Percentiles rank a stretch among this genome's conserved stretches.
Conservation (phyloP, 148 eudicot genomes). For the Rhododendron kiyosumense region DNA sequence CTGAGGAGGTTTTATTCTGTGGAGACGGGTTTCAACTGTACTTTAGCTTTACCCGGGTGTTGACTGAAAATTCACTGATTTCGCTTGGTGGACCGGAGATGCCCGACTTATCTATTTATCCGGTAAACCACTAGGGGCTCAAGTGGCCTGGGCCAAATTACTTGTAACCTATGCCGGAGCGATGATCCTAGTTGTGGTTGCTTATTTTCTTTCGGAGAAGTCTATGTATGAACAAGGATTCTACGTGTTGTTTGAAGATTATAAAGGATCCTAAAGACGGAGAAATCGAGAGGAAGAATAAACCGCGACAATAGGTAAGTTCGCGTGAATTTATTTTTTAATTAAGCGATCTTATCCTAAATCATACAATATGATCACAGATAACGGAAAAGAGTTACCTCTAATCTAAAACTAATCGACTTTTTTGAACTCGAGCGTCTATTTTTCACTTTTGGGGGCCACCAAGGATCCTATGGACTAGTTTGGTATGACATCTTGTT, state of each 20-base stretch:
- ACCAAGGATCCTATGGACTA: background rate
- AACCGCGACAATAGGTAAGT: background rate
- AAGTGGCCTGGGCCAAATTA: background rate
- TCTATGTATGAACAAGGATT: background rate
- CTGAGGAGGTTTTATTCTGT: background rate
- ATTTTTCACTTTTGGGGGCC: background rate
- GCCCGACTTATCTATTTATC: background rate
- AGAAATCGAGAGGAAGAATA: background rate
- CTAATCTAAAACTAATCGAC: background rate
- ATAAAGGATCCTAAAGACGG: background rate
- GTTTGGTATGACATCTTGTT: background rate
- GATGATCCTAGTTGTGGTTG: background rate
- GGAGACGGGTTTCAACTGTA: background rate
- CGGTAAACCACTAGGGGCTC: background rate
- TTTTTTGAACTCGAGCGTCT: background rate
- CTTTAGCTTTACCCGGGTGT: background rate
- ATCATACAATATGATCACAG: background rate
- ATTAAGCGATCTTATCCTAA: background rate
- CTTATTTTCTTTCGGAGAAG: background rate
- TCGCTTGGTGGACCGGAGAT: background rate
- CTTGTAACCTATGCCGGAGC: background rate
- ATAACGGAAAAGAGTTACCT: background rate
- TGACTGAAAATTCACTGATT: background rate
- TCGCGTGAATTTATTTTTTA: too few relatives aligned
- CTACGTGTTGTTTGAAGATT: background rate